Base-by-base conservation (phyloP, 2,329 filamentous ascomycete species). In the Byssoonygena ceratinophila region DNA sequence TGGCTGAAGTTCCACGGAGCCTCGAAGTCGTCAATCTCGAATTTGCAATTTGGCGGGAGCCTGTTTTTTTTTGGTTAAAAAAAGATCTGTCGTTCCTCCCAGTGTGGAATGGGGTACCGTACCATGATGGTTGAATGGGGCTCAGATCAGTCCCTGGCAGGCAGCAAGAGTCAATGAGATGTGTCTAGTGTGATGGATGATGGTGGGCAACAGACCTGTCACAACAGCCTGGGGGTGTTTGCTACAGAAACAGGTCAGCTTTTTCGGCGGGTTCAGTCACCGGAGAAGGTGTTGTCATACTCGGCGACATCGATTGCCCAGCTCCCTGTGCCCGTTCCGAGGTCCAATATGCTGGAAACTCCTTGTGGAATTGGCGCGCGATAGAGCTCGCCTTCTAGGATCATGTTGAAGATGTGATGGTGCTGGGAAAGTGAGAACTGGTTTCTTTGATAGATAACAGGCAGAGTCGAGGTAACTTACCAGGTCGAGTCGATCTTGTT, bases 21-120 rank as follows among this genome's bases (percentile, higher is more conserved):
- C 47, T 66, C 63, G 22, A 59, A 60, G 47, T 66, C 62, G 46
- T 66, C 63, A 45, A 65, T 58, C 40, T 61, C 59, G 43, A 65
- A 66, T 11, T 47, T 45, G 41, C 59, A 59, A 44, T 66, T 66
- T 7, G 63, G 61, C 11, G 63, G 61, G 7, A 64, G 54, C 61
- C 63, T 64, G 16, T 41, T 14, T 16, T 6, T 2, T 2, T 12
- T 4, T 22, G 23, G 25, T 53, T 40, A 44, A 20, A 44, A 20
- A 11, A 18, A 3, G 7, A 11, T 22, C 29, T 7, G n/a, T n/a
- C n/a, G n/a, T n/a, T 25, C n/a, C 29, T 36, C n/a, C 29, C 14
- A 29, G 9, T 14, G 22, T 23, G 1, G 39, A 36, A 11, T 20
- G 12, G 29, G 31, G 23, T 5, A 46, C 40, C 49, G 5, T 55